phyloP scores from a whole-genome alignment of 2,329 filamentous ascomycete species.

The Cladosporium sp. region DNA sequence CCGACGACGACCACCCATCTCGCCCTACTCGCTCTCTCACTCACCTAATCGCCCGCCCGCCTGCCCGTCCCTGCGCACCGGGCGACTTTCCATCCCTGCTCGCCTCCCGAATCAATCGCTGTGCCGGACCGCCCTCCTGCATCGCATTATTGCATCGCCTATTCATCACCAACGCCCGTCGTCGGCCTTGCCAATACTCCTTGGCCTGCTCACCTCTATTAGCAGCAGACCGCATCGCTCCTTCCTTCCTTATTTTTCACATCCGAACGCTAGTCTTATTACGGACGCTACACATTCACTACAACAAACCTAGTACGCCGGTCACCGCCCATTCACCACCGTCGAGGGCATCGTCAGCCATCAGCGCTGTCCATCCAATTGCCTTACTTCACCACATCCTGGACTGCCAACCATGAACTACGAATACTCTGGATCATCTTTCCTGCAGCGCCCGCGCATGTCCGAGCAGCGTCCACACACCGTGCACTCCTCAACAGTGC shows the following conservation, averaged over 20 bases:
- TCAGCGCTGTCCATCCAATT: background rate
- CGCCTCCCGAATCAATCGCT: conserved; percentile 3
- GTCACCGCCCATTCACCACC: conserved; percentile 3
- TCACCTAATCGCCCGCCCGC: background rate
- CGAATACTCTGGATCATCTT: conserved; percentile 13
- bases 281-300: background rate
- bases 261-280: background rate
- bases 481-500: conserved; percentile 19
- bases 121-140: conserved; percentile 5
- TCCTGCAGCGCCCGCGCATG: conserved; percentile 13
- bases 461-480: conserved; percentile 21
- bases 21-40: background rate
- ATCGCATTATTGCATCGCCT: conserved; percentile 7
- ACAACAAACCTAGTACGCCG: background rate
- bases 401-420: conserved; percentile 6
- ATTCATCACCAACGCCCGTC: conserved; percentile 1
- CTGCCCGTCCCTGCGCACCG: background rate
- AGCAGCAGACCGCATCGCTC: conserved; percentile 11
- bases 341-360: background rate
- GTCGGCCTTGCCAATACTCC: background rate
- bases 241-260: conserved; percentile 1
- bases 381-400: background rate
- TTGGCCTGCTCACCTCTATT: conserved; percentile 6
- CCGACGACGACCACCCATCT: background rate
- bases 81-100: conserved; percentile 4